Conservation (phyloP, 2,329 filamentous ascomycete species). For the Endothia cerciana region DNA sequence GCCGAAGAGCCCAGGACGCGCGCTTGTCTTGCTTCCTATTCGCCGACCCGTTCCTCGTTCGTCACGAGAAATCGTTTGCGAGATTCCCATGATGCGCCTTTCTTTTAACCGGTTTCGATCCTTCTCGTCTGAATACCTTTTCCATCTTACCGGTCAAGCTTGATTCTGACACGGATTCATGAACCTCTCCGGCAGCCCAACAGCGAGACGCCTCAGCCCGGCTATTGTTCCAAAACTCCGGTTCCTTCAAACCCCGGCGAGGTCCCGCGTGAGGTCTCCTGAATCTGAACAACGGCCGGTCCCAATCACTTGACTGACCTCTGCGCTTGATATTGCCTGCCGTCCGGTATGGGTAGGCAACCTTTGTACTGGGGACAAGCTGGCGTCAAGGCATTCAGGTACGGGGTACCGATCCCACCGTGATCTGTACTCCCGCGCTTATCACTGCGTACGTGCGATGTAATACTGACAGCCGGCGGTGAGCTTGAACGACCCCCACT, state of each 20-base stretch:
- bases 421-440: neutral
- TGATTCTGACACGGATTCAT: neutral
- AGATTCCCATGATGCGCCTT: conserved; percentile 12
- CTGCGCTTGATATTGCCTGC: conserved; percentile 7
- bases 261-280: conserved; percentile 15
- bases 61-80: conserved; percentile 13
- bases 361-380: neutral
- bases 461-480: neutral
- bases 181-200: neutral
- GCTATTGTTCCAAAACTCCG: neutral
- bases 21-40: neutral
- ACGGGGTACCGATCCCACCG: neutral
- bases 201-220: neutral
- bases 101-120: conserved; percentile 15
- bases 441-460: neutral
- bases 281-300: conserved; percentile 19
- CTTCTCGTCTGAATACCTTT: neutral
- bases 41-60: neutral
- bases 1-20: conserved; percentile 2
- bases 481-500: neutral
- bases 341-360: neutral
- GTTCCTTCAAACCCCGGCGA: neutral
- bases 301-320: conserved; percentile 22
- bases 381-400: neutral
- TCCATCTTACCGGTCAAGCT: neutral